phyloP scores from a whole-genome alignment of 257 asterid genomes.

The Cynanchum wilfordii region DNA sequence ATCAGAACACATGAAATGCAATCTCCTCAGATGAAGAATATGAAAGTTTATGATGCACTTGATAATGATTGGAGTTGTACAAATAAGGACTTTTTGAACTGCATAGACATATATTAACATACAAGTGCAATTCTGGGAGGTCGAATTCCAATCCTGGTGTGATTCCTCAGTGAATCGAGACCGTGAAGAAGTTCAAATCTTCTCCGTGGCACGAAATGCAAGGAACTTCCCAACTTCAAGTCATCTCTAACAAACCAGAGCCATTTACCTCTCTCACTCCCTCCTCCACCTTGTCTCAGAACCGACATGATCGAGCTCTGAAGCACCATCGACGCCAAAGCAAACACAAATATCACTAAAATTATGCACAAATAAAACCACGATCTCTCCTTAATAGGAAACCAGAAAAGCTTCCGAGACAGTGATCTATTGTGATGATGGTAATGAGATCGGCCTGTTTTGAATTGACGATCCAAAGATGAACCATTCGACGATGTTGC shows the following conservation, averaged over 20 bases:
- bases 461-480: conserved; percentile 25
- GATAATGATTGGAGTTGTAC: not conserved
- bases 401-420: conserved; percentile 36
- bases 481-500: conserved; percentile 9
- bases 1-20: not conserved
- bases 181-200: conserved; percentile 42
- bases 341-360: conserved; percentile 55
- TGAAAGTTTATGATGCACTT: not conserved
- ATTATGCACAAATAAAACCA: conserved; percentile 57
- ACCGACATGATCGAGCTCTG: conserved; percentile 82
- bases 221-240: conserved; percentile 71
- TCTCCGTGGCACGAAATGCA: conserved; percentile 49
- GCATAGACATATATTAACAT: conserved; percentile 22
- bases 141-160: conserved; percentile 72
- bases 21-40: not conserved
- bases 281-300: conserved; percentile 51
- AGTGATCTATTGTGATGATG: conserved; percentile 28
- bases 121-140: conserved; percentile 74
- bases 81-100: not conserved
- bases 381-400: conserved; percentile 48
- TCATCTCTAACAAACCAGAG: conserved; percentile 69
- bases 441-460: conserved; percentile 58
- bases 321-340: conserved; percentile 71
- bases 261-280: conserved; percentile 50
- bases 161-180: conserved; percentile 58